phyloP scores from a whole-genome alignment of 306 rosid genomes.

The Cajanus cajan region DNA sequence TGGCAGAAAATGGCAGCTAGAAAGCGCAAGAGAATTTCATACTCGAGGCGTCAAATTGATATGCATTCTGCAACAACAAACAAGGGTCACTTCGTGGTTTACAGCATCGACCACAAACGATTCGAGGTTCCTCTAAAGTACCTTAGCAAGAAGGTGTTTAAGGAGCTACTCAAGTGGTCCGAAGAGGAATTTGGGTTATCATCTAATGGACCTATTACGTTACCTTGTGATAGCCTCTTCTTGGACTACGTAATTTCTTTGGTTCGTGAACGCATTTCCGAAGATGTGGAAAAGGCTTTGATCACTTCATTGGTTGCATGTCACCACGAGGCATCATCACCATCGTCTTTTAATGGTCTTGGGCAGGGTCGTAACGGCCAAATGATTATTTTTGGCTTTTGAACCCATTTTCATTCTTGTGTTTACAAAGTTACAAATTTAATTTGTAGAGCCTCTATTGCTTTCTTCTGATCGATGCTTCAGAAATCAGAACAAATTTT shows the following conservation, averaged over 20 bases:
- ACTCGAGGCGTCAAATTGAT: neutral
- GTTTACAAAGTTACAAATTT: neutral
- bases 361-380: neutral
- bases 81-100: constrained; percentile 42
- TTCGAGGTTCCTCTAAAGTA: constrained; percentile 36
- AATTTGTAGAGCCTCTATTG: neutral
- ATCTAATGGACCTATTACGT: constrained; percentile 18
- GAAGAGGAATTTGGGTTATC: constrained; percentile 42
- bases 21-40: constrained; percentile 39
- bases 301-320: constrained; percentile 29
- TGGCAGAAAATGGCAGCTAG: constrained; percentile 34
- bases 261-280: constrained; percentile 18
- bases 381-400: constrained; percentile 38
- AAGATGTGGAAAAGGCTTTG: constrained; percentile 42
- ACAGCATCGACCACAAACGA: constrained; percentile 27
- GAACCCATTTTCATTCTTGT: neutral
- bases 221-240: constrained; percentile 35
- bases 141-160: constrained; percentile 32
- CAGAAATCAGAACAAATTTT: constrained; percentile 8
- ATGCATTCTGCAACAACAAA: neutral
- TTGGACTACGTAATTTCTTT: constrained; percentile 34
- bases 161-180: constrained; percentile 38
- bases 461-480: neutral
- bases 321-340: constrained; percentile 18
- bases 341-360: neutral